These are phyloP conservation scores for Somion occarium DNA, from an alignment of 1,284 basidiomycete species.

Conservation along the genomic window DNA sequence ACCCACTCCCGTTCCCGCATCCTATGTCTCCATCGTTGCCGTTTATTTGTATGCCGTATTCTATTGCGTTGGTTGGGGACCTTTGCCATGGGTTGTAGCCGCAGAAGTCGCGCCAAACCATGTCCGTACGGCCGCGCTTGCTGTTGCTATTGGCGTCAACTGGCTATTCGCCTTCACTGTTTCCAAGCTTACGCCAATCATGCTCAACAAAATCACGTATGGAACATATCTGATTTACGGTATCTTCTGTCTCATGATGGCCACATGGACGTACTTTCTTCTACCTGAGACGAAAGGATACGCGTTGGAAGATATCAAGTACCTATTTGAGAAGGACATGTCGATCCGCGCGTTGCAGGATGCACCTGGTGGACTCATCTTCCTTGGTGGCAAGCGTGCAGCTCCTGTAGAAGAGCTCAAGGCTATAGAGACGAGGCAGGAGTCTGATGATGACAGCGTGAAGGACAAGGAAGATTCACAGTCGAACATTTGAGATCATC, in stretches of 20 bases:
- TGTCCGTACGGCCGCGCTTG: slow-evolving; percentile 38
- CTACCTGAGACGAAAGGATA: slow-evolving; percentile 44
- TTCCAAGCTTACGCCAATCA: slow-evolving; percentile 45
- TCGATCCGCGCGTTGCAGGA: slow-evolving; percentile 38
- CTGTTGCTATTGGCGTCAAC: slow-evolving; percentile 39
- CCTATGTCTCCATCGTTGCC: slow-evolving; percentile 44
- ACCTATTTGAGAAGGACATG: slow-evolving; percentile 40
- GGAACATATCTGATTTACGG: slow-evolving; percentile 52
- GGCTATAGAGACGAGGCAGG: slow-evolving; percentile 4
- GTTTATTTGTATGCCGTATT: slow-evolving; percentile 46
- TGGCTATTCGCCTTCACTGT: slow-evolving; percentile 47
- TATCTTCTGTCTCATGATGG: slow-evolving; percentile 39
- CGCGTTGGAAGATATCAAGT: slow-evolving; percentile 42
- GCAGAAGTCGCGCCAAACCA: slow-evolving; percentile 47
- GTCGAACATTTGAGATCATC: no score
- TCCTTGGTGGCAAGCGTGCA: slow-evolving; percentile 31
- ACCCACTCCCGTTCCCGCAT: slow-evolving; percentile 32
- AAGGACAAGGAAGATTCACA: no score
- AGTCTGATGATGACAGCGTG: not conserved
- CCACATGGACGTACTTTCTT: slow-evolving; percentile 38
- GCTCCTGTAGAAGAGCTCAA: slow-evolving; percentile 25
- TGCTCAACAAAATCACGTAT: slow-evolving; percentile 43
- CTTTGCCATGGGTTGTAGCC: slow-evolving; percentile 39
- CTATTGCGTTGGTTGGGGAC: slow-evolving; percentile 38
- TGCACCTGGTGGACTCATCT: slow-evolving; percentile 39